Conservation (phyloP, 2,329 filamentous ascomycete genomes). For the Calonectria multiphialidica region DNA sequence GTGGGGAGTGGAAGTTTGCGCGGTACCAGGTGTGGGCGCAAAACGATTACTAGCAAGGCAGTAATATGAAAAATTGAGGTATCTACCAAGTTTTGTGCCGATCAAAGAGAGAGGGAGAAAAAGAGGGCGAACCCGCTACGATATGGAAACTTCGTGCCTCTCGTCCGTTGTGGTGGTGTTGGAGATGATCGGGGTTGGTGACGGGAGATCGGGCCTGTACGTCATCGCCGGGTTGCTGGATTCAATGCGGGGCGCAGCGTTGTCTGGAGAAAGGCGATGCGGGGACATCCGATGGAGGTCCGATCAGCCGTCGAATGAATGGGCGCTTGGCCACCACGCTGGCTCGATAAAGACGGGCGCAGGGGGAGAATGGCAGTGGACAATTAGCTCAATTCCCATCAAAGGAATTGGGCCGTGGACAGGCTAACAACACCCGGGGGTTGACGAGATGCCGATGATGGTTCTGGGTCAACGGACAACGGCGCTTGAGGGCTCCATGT, state of each 20-base stretch:
- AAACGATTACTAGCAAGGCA: constrained; percentile 30
- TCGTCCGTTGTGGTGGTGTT: not conserved
- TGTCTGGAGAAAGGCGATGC: not conserved
- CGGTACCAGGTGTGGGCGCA: constrained; percentile 50
- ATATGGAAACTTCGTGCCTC: not conserved
- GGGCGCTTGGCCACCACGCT: constrained; percentile 13
- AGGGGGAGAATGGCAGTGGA: not conserved
- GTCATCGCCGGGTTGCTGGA: constrained; percentile 14
- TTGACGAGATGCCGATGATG: not conserved
- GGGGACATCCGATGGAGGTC: constrained; percentile 11
- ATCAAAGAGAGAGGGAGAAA: not conserved
- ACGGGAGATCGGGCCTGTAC: constrained; percentile 1
- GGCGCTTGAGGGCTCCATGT: constrained; percentile 19
- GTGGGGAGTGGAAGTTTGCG: constrained; percentile 49
- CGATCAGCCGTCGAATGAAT: constrained; percentile 17
- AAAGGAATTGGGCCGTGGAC: constrained; percentile 1
- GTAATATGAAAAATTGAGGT: not conserved
- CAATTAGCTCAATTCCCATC: not conserved
- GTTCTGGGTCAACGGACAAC: constrained; percentile 13
- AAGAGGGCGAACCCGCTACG: not conserved
- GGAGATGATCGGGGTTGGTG: not conserved
- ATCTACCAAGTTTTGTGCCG: not conserved
- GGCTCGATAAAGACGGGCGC: constrained; percentile 7
- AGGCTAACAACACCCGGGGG: constrained; percentile 18
- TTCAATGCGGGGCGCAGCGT: constrained; percentile 5